These are phyloP conservation scores for Lachnum nothofagi DNA, from an alignment of 2,329 filamentous ascomycete species.

Conservation along the genomic window DNA sequence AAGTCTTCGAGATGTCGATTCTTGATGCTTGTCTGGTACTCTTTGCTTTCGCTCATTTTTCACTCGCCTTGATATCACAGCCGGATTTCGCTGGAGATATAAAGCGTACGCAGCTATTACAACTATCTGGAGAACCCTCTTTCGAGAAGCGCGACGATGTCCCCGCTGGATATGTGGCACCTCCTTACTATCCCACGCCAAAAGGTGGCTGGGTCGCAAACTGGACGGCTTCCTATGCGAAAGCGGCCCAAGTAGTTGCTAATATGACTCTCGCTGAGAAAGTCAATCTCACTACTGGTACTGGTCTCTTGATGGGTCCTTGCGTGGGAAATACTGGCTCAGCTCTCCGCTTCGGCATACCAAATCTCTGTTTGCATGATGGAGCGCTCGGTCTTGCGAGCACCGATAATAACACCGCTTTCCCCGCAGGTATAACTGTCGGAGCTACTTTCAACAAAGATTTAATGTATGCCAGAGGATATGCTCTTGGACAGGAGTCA, in stretches of 20 bases:
- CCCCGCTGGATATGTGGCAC: slow-evolving; percentile 26
- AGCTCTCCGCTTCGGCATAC: slow-evolving; percentile 64
- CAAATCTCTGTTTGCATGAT: slow-evolving; percentile 67
- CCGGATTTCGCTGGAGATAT: slow-evolving; percentile 16
- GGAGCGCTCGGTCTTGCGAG: slow-evolving; percentile 65
- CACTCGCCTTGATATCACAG: slow-evolving; percentile 1
- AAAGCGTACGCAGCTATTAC: background rate
- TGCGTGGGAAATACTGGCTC: slow-evolving; percentile 76
- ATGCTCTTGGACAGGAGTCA: slow-evolving; percentile 65
- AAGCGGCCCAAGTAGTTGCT: slow-evolving; percentile 62
- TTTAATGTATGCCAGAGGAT: slow-evolving; percentile 62
- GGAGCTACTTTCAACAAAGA: slow-evolving; percentile 72
- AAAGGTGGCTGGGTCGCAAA: slow-evolving; percentile 50
- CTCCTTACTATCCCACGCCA: slow-evolving; percentile 31
- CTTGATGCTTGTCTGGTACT: slow-evolving; percentile 2
- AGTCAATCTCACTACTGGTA: slow-evolving; percentile 69
- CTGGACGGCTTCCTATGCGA: slow-evolving; percentile 66
- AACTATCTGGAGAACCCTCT: background rate
- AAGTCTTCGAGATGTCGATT: slow-evolving; percentile 4
- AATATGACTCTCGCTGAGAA: slow-evolving; percentile 78
- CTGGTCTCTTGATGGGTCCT: slow-evolving; percentile 63
- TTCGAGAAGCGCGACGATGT: slow-evolving; percentile 21
- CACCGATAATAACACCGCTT: slow-evolving; percentile 71
- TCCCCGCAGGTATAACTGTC: slow-evolving; percentile 72
- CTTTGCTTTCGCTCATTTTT: background rate